Base-by-base conservation (phyloP, 495 filamentous ascomycete genomes). In the Letharia lupina region DNA sequence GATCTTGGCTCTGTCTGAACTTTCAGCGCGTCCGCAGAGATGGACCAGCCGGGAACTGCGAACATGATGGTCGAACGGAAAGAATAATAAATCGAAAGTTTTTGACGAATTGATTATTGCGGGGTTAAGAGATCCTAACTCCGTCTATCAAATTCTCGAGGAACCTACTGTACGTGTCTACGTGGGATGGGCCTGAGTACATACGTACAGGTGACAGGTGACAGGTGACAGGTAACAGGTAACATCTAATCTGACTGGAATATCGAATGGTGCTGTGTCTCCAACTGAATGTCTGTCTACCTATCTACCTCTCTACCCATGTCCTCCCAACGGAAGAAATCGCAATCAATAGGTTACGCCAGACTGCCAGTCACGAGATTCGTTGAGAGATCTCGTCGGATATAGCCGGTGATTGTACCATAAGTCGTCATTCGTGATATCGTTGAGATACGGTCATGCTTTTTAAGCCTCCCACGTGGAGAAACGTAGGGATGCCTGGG, bases 21-120 rank as follows among this genome's bases (percentile, higher is more conserved):
- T 75, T 89, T 90, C 61, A 92, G 83, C 58, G 78, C 79, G 69
- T 84, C 82, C 62, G 86, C 81, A 67, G 90, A 82, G 37, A 97
- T 79, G 31, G 89, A 88, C 90, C 92, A 96, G 67, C 93, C 94
- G 68, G 89, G 89, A 62, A 97, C 93, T 7, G 92, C 86, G 74
- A 98, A 98, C 94, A 98, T 97, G 68, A 61, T 20, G 4, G 31
- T 57, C 5, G 4, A 9, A 57, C 39, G 2, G 31, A 23, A 37
- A 37, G 31, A 57, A 9, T 20, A 57, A 39, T 33, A 35, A 6
- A 23, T 50, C n/a, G 3, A 10, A 20, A 57, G 2, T 28, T 20
- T 35, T 37, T 16, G 3, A 20, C 31, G 5, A 37, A 6, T 35
- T 7, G 4, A 20, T 57, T 37, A 0, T 33, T 37, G 1, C 48